phyloP scores from a whole-genome alignment of 148 eudicot species.

The Fagopyrum tataricum region DNA sequence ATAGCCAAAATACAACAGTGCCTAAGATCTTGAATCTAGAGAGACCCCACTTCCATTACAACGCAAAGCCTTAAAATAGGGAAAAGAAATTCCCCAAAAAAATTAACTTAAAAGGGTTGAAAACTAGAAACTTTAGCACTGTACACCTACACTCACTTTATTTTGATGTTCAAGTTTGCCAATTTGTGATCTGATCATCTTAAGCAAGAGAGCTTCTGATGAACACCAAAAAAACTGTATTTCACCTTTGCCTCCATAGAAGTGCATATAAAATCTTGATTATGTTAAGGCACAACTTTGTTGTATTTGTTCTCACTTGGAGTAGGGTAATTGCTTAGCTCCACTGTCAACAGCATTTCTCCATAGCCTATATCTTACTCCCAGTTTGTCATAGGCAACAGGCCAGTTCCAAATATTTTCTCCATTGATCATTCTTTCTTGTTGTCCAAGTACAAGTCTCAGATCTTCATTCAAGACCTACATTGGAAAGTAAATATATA shows the following conservation, averaged over 20 bases:
- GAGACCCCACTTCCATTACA: neutral
- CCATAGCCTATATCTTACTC: conserved; percentile 92
- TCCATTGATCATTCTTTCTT: conserved; percentile 82
- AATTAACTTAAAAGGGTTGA: neutral
- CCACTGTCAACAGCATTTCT: conserved; percentile 75
- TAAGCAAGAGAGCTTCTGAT: neutral
- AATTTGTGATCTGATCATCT: neutral
- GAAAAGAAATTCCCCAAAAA: neutral
- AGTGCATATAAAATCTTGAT: neutral
- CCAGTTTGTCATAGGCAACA: conserved; percentile 82
- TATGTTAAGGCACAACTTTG: neutral
- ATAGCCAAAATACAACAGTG: neutral
- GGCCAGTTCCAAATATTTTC: conserved; percentile 90
- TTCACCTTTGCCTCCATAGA: conserved; percentile 3
- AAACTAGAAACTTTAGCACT: neutral
- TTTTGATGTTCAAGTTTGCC: neutral
- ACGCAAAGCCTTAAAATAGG: neutral
- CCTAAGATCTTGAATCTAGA: conserved; percentile 7
- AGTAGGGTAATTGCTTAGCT: conserved; percentile 47
- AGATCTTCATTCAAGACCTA: conserved; percentile 91
- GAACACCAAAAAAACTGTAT: conserved; percentile 10
- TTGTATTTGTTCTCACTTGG: conserved; percentile 18
- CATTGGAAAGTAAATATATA: neutral
- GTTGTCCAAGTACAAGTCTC: conserved; percentile 84
- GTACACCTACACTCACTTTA: conserved; percentile 2